These are phyloP conservation scores for Pyrenochaeta sp. DNA, from an alignment of 2,329 filamentous ascomycete genomes.

Conservation along the genomic window DNA sequence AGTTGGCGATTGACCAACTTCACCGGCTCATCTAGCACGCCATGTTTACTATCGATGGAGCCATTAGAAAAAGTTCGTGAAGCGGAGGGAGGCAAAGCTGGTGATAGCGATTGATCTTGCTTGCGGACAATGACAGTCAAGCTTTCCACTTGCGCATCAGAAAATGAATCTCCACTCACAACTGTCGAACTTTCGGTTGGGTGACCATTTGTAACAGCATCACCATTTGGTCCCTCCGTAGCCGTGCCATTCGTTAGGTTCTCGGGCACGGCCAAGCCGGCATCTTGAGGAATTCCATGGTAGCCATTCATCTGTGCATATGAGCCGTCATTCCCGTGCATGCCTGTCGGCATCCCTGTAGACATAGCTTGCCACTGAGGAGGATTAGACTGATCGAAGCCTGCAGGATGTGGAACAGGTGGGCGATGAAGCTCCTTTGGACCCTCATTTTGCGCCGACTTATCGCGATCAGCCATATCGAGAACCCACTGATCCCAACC, in stretches of 20 bases:
- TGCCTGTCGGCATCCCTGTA: constrained; percentile 26
- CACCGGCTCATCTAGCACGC: constrained; percentile 59
- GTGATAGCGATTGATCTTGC: constrained; percentile 44
- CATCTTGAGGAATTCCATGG: constrained; percentile 27
- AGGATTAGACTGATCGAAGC: constrained; percentile 43
- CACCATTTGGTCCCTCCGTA: constrained; percentile 31
- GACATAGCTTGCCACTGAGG: constrained; percentile 41
- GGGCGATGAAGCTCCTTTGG: constrained; percentile 58
- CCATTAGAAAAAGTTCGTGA: constrained; percentile 64
- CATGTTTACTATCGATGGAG: constrained; percentile 61
- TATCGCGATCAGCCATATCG: constrained; percentile 73
- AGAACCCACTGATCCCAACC: constrained; percentile 85
- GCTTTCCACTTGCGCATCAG: constrained; percentile 61
- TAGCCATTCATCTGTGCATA: constrained; percentile 43
- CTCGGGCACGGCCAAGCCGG: constrained; percentile 17
- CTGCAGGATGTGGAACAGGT: constrained; percentile 48
- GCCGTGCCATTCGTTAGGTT: constrained; percentile 29
- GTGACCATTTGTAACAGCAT: constrained; percentile 35
- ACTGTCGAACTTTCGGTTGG: constrained; percentile 37
- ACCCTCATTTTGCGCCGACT: constrained; percentile 77
- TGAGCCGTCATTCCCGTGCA: constrained; percentile 31
- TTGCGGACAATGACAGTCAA: constrained; percentile 63
- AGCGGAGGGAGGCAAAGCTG: constrained; percentile 39
- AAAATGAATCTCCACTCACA: constrained; percentile 57
- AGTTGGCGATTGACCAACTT: constrained; percentile 50